Evolutionary conservation across 306 rosid species (phyloP).

Genomic region (Mucuna pruriens): DNA sequence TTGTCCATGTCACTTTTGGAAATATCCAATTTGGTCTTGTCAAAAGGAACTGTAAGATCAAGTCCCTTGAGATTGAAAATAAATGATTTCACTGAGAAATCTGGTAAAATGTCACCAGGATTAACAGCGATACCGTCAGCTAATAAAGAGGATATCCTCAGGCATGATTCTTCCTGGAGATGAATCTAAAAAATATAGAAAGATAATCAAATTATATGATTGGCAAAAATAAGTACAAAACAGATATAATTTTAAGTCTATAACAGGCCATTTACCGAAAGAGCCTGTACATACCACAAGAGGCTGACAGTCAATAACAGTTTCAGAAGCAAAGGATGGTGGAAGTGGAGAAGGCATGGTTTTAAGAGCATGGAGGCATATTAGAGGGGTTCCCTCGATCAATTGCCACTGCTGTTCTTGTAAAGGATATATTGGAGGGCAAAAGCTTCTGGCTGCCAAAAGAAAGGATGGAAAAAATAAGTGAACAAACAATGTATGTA

Average conservation of each 20-base stretch:
- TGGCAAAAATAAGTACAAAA: conserved; percentile 14
- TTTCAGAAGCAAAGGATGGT: conserved; percentile 85
- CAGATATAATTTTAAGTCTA: not conserved
- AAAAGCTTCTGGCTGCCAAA: conserved; percentile 77
- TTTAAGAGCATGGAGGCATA: conserved; percentile 82
- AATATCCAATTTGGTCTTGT: conserved; percentile 50
- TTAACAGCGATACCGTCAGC: conserved; percentile 86
- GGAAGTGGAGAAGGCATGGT: conserved; percentile 88
- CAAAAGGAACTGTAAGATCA: conserved; percentile 79
- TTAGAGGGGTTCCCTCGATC: conserved; percentile 68
- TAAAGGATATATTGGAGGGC: conserved; percentile 91
- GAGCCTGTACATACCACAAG: conserved; percentile 65
- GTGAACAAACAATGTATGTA: conserved; percentile 24
- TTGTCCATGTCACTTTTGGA: conserved; percentile 48
- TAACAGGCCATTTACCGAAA: conserved; percentile 23
- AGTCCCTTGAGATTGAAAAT: conserved; percentile 70
- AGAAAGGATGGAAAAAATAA: conserved; percentile 42
- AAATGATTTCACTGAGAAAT: conserved; percentile 79
- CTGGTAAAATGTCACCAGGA: conserved; percentile 85
- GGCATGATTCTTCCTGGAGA: conserved; percentile 91
- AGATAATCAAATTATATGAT: conserved; percentile 26
- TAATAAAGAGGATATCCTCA: conserved; percentile 90
- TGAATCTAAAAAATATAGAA: conserved; percentile 61
- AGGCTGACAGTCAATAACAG: conserved; percentile 90
- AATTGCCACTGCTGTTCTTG: conserved; percentile 74